Base-by-base conservation (phyloP, 352 stramenopile genomes). In the Phytophthora colocasiae region DNA sequence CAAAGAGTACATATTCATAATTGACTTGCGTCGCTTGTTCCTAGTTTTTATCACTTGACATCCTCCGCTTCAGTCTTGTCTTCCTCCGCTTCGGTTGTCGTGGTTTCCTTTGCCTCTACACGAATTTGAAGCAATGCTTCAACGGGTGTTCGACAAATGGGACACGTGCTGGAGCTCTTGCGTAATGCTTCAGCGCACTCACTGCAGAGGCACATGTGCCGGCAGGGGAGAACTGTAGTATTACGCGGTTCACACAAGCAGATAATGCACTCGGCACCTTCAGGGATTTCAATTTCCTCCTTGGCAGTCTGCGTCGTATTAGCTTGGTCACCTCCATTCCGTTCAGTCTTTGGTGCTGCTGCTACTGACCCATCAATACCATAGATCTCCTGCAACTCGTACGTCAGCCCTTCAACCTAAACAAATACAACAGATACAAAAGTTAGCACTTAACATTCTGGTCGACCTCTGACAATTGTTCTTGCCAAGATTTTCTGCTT, bases 381-480 rank as follows among this genome's bases (percentile, higher is more conserved):
- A 58, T 96, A 96, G 53, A 96, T 94, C 69, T 96, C 88, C 70
- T 95, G 88, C 19, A 96, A 71, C 63, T 96, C 86, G 70, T 96
- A 96, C 6, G 86, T 93, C 58, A 93, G 50, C 2, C 81, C 83
- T 17, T 93, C 76, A 17, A 90, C 75, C 75, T 87, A 36, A 36
- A 31, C 5, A 31, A 44, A 50, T 43, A 3, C 43, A 45, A 61
- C n/a, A 40, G 65, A 53, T 17, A 57, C 48, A 43, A 24, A 26
- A 22, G 7, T 34, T 31, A 27, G 19, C 22, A 22, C 47, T 22
- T 27, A 36, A 11, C 31, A 36, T 36, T 36, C 9, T 14, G 31
- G 14, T 36, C 7, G 31, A 1, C 1, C 31, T 14, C 31, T 4
- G 8, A 36, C 9, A 36, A 14, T 10, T 36, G 12, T 36, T 36